phyloP scores from a whole-genome alignment of 2,329 filamentous ascomycete species.

The Coniochaeta ligniaria region DNA sequence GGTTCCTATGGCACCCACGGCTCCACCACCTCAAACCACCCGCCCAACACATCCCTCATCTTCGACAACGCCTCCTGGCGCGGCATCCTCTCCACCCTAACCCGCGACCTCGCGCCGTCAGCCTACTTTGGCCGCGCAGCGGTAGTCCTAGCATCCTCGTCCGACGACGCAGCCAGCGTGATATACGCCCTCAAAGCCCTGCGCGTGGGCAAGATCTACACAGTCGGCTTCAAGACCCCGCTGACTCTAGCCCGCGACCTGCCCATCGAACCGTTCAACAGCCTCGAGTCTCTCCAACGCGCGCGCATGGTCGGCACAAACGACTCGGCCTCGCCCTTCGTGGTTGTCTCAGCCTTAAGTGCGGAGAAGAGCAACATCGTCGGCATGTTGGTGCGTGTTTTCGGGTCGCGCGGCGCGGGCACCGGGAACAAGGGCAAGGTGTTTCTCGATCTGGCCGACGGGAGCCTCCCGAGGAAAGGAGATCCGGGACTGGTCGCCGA shows the following conservation, averaged over 20 bases:
- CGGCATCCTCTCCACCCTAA: constrained; percentile 75
- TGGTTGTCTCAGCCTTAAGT: constrained; percentile 72
- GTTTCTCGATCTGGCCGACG: constrained; percentile 72
- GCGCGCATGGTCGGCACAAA: constrained; percentile 36
- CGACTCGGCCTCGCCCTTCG: constrained; percentile 57
- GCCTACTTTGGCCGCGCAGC: constrained; percentile 72
- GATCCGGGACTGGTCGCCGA: constrained; percentile 65
- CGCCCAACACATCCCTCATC: constrained; percentile 50
- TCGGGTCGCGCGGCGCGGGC: constrained; percentile 39
- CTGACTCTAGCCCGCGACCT: constrained; percentile 56
- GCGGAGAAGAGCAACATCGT: constrained; percentile 74
- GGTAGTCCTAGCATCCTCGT: constrained; percentile 64
- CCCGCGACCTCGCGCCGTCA: constrained; percentile 73
- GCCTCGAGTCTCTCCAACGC: constrained; percentile 55
- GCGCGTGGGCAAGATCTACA: constrained; percentile 72
- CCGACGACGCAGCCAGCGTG: constrained; percentile 69
- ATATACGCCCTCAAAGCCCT: constrained; percentile 75
- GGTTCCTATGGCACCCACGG: constrained; percentile 10
- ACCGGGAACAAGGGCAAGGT: constrained; percentile 50
- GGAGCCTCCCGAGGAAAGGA: constrained; percentile 47
- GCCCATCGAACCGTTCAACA: constrained; percentile 72
- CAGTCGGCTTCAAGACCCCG: constrained; percentile 69
- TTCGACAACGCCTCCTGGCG: constrained; percentile 84
- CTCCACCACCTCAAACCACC: constrained; percentile 25
- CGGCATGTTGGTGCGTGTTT: constrained; percentile 69